A percentile compares a stretch with the other conserved stretches of the same genome.
Conservation (phyloP, 2,329 filamentous ascomycete species). For the Allantophomopsis lycopodina region DNA sequence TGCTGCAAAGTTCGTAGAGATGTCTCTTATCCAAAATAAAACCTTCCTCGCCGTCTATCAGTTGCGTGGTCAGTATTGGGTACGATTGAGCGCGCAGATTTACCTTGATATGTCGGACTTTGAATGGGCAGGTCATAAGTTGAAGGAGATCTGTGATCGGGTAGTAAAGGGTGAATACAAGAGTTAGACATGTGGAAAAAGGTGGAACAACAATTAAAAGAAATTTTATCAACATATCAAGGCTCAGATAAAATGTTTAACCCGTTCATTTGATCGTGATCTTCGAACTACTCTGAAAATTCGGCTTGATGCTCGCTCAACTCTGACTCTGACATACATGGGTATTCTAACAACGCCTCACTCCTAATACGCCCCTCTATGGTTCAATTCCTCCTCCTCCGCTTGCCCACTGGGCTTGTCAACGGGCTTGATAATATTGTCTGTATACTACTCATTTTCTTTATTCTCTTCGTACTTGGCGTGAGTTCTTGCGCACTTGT, state of each 20-base stretch:
- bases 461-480: not conserved
- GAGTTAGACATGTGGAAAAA: too few species aligned
- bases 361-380: not conserved
- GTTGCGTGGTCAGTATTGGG: constrained; percentile 52
- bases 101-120: constrained; percentile 77
- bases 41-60: constrained; percentile 58
- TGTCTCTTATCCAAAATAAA: constrained; percentile 42
- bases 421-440: not conserved
- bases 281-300: too few species aligned
- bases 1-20: constrained; percentile 42
- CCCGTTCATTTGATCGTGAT: too few species aligned
- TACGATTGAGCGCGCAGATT: constrained; percentile 64
- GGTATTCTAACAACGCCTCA: too few species aligned
- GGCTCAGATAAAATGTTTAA: too few species aligned
- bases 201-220: too few species aligned
- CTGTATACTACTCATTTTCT: not conserved
- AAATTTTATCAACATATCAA: too few species aligned
- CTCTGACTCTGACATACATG: too few species aligned
- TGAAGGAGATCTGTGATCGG: constrained; percentile 33
- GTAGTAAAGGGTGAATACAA: constrained; percentile 25
- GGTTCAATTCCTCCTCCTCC: not conserved
- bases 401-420: not conserved
- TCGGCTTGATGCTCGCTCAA: too few species aligned
- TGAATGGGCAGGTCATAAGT: constrained; percentile 41
- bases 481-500: not conserved